Percentiles rank a stretch among this genome's conserved stretches.
These are phyloP conservation scores for Craterostigma plantagineum DNA, from an alignment of 257 asterid genomes.

Conservation along the genomic window DNA sequence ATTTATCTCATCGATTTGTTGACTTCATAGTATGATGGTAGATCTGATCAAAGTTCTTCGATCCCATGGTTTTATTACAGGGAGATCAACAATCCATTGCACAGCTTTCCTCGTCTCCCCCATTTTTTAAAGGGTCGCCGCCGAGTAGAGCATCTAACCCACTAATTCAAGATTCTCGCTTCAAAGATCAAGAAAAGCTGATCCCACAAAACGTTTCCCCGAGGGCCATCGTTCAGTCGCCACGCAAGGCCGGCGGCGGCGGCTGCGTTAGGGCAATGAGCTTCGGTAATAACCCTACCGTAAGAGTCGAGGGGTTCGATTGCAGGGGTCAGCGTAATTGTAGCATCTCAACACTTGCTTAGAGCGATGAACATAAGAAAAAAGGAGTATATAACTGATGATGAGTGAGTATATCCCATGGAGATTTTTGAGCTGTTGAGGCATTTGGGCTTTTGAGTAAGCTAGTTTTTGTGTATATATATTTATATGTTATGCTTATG, in stretches of 20 bases:
- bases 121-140: constrained; percentile 98
- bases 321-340: constrained; percentile 79
- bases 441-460: no score
- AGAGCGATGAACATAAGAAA: no score
- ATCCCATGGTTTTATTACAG: constrained; percentile 27
- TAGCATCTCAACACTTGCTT: constrained; percentile 95
- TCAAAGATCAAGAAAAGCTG: constrained; percentile 30
- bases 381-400: no score
- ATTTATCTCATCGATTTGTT: neutral
- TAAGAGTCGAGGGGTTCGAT: constrained; percentile 87
- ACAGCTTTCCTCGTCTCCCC: constrained; percentile 93
- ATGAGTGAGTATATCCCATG: no score
- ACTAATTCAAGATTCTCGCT: constrained; percentile 73
- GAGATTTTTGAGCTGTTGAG: no score
- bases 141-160: constrained; percentile 99
- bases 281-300: constrained; percentile 92
- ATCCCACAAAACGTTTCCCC: constrained; percentile 48
- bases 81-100: constrained; percentile 36
- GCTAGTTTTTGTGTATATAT: no score
- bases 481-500: no score
- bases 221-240: no score
- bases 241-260: no score
- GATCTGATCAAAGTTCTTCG: constrained; percentile 1
- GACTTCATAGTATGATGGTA: neutral
- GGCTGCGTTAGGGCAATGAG: constrained; percentile 57